Conservation (phyloP, 208 protist genomes). For the Angomonas deanei region DNA sequence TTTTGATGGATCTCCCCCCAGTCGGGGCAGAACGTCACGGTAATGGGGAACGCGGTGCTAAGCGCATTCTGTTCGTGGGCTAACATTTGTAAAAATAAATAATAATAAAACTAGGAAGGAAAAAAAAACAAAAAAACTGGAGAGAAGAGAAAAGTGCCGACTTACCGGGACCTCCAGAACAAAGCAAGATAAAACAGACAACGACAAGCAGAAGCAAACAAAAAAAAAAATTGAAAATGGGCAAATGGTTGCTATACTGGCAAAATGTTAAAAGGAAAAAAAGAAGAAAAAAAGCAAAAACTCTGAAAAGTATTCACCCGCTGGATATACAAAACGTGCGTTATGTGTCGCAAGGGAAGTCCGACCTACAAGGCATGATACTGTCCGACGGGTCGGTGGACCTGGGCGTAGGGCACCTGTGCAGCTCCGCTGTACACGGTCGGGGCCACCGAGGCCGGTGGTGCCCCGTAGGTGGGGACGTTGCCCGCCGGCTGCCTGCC, state of each 20-base stretch:
- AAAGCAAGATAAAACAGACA: background rate
- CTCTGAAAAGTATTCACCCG: no score
- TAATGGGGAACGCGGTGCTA: constrained; percentile 11
- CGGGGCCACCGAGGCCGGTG: background rate
- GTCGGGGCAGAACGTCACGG: constrained; percentile 19
- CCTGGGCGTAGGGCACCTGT: background rate
- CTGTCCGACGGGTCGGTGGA: background rate
- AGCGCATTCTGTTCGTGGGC: background rate
- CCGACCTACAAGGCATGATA: background rate
- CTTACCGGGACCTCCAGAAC: background rate
- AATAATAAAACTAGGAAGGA: background rate
- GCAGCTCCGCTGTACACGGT: background rate
- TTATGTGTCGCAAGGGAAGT: no score
- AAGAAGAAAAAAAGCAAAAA: background rate
- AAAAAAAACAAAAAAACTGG: constrained; percentile 3
- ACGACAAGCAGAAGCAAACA: background rate
- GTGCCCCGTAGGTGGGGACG: background rate
- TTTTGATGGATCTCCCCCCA: constrained; percentile 23
- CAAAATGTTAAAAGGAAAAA: constrained; percentile 5
- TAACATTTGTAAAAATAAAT: background rate
- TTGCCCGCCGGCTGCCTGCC: no score
- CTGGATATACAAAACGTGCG: no score
- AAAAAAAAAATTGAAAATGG: background rate
- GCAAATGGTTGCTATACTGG: background rate
- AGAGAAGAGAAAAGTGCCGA: background rate